These are phyloP conservation scores for Fistulifera pelliculosa DNA, from an alignment of 108 stramenopile species.

Conservation along the genomic window DNA sequence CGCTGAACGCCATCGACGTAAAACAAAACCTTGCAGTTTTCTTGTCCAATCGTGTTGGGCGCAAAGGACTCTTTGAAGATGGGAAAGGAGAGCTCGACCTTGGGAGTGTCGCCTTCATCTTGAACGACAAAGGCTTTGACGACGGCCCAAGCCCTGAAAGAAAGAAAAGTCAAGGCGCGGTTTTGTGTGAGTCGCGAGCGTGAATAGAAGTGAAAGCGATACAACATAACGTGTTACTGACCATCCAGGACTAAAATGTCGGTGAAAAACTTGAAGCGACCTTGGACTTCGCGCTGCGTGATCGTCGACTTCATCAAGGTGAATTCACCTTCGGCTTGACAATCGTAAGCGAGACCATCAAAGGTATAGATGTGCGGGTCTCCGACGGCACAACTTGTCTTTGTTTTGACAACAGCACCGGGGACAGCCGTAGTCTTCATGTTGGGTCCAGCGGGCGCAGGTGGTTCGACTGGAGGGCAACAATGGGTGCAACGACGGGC, in stretches of 20 bases:
- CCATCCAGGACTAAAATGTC: neutral
- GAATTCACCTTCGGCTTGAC: slow-evolving; percentile 19
- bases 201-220: too few species aligned
- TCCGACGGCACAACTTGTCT: too few species aligned
- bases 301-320: slow-evolving; percentile 9
- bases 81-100: neutral
- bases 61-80: neutral
- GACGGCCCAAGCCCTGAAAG: neutral
- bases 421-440: too few species aligned
- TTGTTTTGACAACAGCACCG: too few species aligned
- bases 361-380: slow-evolving; percentile 17
- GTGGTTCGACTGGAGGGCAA: too few species aligned
- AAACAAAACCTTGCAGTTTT: neutral
- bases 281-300: neutral
- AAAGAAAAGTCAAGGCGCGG: too few species aligned
- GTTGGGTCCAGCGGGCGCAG: too few species aligned
- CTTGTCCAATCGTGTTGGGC: neutral
- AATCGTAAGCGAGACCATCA: slow-evolving; percentile 17
- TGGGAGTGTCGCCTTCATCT: neutral
- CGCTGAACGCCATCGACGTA: neutral
- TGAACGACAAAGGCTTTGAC: neutral
- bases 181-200: neutral
- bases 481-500: too few species aligned
- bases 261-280: neutral
- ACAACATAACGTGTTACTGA: too few species aligned